phyloP scores from a whole-genome alignment of 768 basidiomycete genomes.

The Pleurotus tuoliensis region DNA sequence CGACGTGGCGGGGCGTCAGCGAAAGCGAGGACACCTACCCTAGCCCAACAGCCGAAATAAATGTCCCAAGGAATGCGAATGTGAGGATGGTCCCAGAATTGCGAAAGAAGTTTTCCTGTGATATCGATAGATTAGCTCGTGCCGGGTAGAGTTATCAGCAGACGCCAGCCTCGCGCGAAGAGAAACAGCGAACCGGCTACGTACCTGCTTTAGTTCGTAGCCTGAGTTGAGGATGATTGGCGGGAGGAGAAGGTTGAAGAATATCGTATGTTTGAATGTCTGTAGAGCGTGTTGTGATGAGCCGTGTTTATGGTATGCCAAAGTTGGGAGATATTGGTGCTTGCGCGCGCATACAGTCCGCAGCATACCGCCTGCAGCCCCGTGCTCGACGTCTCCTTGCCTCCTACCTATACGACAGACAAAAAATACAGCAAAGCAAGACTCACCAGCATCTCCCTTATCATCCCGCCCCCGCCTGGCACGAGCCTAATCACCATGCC shows the following conservation, averaged over 20 bases:
- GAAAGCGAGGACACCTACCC: conserved; percentile 66
- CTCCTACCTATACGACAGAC: no score
- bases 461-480: conserved; percentile 91
- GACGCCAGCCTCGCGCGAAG: no score
- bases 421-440: neutral
- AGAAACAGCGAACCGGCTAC: neutral
- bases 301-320: no score
- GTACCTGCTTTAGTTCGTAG: conserved; percentile 92
- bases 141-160: no score
- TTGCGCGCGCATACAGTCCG: no score
- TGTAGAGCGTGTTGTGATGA: conserved; percentile 23
- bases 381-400: no score
- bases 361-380: no score
- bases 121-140: no score
- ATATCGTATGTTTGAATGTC: conserved; percentile 96
- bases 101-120: conserved; percentile 95
- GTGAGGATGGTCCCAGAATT: conserved; percentile 96
- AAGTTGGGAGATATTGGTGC: no score
- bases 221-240: conserved; percentile 98
- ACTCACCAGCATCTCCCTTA: conserved; percentile 95
- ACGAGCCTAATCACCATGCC: conserved; percentile 87
- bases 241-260: conserved; percentile 97
- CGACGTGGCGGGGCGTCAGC: neutral
- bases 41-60: conserved; percentile 93
- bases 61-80: conserved; percentile 93